Conservation (phyloP, 139 green algal genomes). For the Pleodorina starrii region DNA sequence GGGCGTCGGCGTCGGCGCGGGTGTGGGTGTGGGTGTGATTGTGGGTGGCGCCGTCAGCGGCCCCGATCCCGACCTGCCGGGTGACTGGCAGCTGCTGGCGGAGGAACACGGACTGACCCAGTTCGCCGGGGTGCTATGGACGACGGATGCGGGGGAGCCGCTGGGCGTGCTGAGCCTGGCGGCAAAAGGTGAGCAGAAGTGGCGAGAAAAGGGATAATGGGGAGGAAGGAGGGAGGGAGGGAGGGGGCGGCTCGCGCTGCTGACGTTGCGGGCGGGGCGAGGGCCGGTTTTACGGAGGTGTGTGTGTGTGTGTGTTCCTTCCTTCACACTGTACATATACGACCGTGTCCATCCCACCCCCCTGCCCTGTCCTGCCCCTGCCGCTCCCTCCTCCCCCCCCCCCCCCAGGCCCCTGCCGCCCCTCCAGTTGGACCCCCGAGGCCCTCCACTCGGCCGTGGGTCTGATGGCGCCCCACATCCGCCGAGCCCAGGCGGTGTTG, state of each 20-base stretch:
- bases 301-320: not conserved
- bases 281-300: not conserved
- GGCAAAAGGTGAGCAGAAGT: slow-evolving; percentile 7
- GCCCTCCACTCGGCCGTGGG: slow-evolving; percentile 2
- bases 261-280: too few relatives aligned
- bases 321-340: too few relatives aligned
- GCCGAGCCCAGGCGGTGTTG: not conserved
- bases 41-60: too few relatives aligned
- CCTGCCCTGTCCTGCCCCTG: too few relatives aligned
- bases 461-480: not conserved
- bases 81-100: slow-evolving; percentile 21
- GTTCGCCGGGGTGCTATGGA: not conserved
- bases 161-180: slow-evolving; percentile 1
- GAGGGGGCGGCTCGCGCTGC: too few relatives aligned
- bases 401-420: not conserved
- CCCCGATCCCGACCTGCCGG: not conserved
- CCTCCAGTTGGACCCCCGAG: not conserved
- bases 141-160: not conserved
- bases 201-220: not conserved
- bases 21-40: too few relatives aligned
- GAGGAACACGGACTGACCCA: not conserved
- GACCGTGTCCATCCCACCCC: too few relatives aligned
- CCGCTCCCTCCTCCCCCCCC: not conserved
- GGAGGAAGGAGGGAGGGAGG: not conserved
- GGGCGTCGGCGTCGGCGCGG: too few relatives aligned